Evolutionary conservation across 441 rosid genomes (phyloP), one percentile per base, ranked within the genome.

Genomic region (Brassica balearica): DNA sequence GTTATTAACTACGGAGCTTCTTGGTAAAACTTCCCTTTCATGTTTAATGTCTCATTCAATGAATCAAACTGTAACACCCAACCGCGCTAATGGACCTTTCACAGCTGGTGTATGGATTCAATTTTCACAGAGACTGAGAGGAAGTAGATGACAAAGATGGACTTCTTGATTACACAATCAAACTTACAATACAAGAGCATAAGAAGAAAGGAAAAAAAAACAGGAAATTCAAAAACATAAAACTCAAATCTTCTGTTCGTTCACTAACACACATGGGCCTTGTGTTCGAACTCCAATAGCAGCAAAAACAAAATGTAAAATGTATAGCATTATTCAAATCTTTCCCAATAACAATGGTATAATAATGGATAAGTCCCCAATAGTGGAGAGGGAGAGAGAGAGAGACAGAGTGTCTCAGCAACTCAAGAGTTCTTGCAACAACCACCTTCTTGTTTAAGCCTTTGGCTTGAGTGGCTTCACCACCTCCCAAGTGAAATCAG

Each of bases 401-500:
- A 25, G 27, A 25, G 27, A 25, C 27, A 25, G 43, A 59, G 51
- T 34, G 59, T 60, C 51, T 60, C 78, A 36, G 20, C 60, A 55
- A 55, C 60, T 55, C 22, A 25, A 5, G 15, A 60, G 11, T 73
- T 75, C 65, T 71, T 69, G 72, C 79, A 36, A 20, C 2, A 32
- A n/a, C 79, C 59, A 79, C 14, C 25, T 41, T 51, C n/a, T 27
- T 0, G 2, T 12, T 3, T 77, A 91, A 23, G 91, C 91, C 81
- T 88, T 90, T 41, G 89, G 92, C 83, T 87, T 84, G 66, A 89
- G 88, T 11, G 79, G 85, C 90, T 89, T 92, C 51, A 92, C 80
- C 22, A 87, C 85, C 83, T 92, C 97, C 97, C 95, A 88, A 48
- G 94, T 88, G 86, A 90, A 90, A 80, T 92, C 93, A 25, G 89